Percentiles rank a stretch among this genome's conserved stretches.
These are phyloP conservation scores for Trametes maxima DNA, from an alignment of 768 basidiomycete genomes.

Conservation along the genomic window DNA sequence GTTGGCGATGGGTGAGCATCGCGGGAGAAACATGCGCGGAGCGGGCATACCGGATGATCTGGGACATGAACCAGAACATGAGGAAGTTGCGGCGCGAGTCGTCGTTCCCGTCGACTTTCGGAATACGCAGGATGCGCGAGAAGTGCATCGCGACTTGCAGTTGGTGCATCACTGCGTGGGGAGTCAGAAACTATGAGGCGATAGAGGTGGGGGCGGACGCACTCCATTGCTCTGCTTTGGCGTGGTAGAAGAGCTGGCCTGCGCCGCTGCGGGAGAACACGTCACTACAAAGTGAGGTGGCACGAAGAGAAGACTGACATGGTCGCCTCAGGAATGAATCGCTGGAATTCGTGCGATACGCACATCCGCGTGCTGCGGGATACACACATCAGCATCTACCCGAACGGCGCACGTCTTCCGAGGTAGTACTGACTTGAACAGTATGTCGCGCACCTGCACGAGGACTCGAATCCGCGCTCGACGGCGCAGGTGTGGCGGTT, in stretches of 20 bases:
- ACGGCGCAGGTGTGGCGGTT: conserved; percentile 65
- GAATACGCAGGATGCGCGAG: conserved; percentile 56
- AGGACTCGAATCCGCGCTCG: conserved; percentile 67
- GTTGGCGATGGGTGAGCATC: not conserved
- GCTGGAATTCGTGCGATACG: conserved; percentile 69
- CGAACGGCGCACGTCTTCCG: not conserved
- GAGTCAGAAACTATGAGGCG: too few relatives aligned
- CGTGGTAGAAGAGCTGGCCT: conserved; percentile 27
- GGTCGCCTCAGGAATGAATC: conserved; percentile 60
- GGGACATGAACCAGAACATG: conserved; percentile 76
- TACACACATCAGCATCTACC: not conserved
- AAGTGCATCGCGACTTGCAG: conserved; percentile 57
- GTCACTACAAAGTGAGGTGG: too few relatives aligned
- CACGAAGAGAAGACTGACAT: conserved; percentile 41
- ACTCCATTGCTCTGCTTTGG: conserved; percentile 33
- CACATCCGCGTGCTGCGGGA: conserved; percentile 61
- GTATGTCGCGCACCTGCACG: conserved; percentile 70
- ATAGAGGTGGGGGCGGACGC: not conserved
- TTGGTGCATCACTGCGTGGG: conserved; percentile 57
- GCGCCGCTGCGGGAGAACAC: conserved; percentile 30
- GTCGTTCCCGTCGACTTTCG: conserved; percentile 53
- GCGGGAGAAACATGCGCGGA: not conserved
- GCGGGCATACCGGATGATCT: conserved; percentile 53
- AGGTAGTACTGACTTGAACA: conserved; percentile 64
- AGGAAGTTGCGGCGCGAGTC: conserved; percentile 66